Conservation (phyloP, 2,329 filamentous ascomycete species). For the Microcyclosporella mali region DNA sequence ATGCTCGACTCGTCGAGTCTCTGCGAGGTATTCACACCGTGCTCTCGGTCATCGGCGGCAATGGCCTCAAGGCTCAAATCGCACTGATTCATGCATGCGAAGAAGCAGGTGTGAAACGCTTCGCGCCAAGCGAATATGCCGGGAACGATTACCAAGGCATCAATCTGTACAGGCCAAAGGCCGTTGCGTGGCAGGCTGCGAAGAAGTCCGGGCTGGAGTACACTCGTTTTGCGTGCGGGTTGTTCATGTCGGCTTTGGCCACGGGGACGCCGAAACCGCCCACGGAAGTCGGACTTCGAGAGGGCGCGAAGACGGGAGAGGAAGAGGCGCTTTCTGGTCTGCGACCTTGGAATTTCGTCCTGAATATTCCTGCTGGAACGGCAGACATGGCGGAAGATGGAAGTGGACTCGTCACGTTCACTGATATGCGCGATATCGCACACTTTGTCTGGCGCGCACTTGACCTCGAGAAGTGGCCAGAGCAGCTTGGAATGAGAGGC, state of each 20-base stretch:
- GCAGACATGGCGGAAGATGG: conserved; percentile 49
- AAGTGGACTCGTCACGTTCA: conserved; percentile 37
- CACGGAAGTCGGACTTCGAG: conserved; percentile 17
- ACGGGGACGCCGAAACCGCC: conserved; percentile 25
- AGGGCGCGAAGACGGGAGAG: conserved; percentile 22
- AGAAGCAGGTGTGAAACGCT: conserved; percentile 54
- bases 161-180: conserved; percentile 23
- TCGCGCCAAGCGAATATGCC: conserved; percentile 54
- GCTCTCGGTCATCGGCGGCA: conserved; percentile 25
- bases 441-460: conserved; percentile 41
- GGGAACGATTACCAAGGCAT: conserved; percentile 19
- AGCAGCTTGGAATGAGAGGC: conserved; percentile 33
- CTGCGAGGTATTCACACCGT: conserved; percentile 28
- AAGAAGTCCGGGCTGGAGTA: conserved; percentile 20
- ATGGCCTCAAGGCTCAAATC: conserved; percentile 35
- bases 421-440: conserved; percentile 46
- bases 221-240: conserved; percentile 24
- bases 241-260: conserved; percentile 27
- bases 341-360: conserved; percentile 34
- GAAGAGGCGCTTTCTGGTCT: conserved; percentile 31
- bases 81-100: conserved; percentile 52
- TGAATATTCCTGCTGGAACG: conserved; percentile 41
- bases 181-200: conserved; percentile 21
- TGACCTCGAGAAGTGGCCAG: conserved; percentile 42
- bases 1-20: conserved; percentile 17